A percentile compares a stretch with the other conserved stretches of the same genome.
phyloP scores from a whole-genome alignment of 257 asterid species.

The Gynochthodes officinalis region DNA sequence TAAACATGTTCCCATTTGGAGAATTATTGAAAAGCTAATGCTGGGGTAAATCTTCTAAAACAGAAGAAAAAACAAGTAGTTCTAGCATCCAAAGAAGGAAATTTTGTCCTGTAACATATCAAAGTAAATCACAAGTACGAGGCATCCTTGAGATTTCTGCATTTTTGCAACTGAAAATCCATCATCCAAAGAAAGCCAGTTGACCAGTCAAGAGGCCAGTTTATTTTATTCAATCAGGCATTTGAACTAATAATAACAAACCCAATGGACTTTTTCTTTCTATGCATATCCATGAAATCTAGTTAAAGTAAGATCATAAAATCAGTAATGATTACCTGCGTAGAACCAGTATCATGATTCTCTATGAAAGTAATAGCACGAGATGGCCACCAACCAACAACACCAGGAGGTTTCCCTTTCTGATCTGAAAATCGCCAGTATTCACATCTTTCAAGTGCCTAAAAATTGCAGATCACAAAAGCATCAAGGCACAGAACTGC shows the following conservation, averaged over 20 bases:
- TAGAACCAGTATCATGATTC: conserved; percentile 99
- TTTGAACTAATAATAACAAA: too few relatives aligned
- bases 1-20: background rate
- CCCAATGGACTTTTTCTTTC: background rate
- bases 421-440: conserved; percentile 91
- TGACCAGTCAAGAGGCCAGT: background rate
- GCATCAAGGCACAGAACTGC: background rate
- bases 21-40: background rate
- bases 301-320: background rate
- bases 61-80: background rate
- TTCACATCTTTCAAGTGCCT: conserved; percentile 86
- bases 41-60: background rate
- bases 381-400: conserved; percentile 99
- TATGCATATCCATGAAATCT: background rate
- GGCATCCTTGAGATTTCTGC: background rate
- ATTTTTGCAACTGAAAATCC: background rate
- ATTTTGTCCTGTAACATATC: background rate
- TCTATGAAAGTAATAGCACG: conserved; percentile 97
- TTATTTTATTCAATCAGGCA: conserved; percentile 1
- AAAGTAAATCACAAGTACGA: background rate
- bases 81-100: background rate
- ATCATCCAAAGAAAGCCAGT: background rate
- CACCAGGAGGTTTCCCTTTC: conserved; percentile 95
- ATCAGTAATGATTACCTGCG: conserved; percentile 56
- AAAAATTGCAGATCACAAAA: conserved; percentile 16